Evolutionary conservation across 1,284 basidiomycete species (phyloP), one percentile per base, ranked within the genome.

Genomic region (Amylostereum areolatum): DNA sequence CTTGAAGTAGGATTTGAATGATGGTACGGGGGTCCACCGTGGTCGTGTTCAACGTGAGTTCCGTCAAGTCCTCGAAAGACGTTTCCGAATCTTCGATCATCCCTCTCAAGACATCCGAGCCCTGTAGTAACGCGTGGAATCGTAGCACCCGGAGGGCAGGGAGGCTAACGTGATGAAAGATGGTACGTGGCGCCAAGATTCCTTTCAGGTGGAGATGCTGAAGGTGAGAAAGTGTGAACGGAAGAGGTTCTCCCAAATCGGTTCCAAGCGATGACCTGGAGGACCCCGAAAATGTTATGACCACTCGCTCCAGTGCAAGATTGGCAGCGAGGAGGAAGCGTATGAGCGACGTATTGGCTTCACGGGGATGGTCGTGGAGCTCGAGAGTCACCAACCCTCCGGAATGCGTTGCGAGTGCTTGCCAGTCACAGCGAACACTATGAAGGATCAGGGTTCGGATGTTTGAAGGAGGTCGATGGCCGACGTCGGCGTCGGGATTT

Each of bases 91-190:
- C 45, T 2, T 43, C 29, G 3, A 52, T 28, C 24, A 57, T 46
- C 5, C 31, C 12, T 24, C 37, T 6, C 6, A 57, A 33, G n/a
- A 43, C 30, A n/a, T 3, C 10, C 8, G 5, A 3, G 3, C 45
- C 25, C 36, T 42, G 27, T 2, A 36, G 30, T 8, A 59, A 49
- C 2, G 30, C 24, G 6, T 41, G 45, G 4, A 67, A 48, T 10
- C 56, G 53, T 3, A 68, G 49, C 5, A 53, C 45, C 27, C 44
- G 56, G 12, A 68, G 57, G 1, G 55, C 47, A 5, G 64, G 61
- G 2, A 64, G 45, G 11, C 30, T 40, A 6, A 65, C 46, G 6
- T 45, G 32, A 30, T 10, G 32, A 28, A 33, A 43, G 33, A 39
- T 34, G 36, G n/a, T 45, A 40, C 5, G 55, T 36, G 45, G 48